These are phyloP conservation scores for Gynostemma pentaphyllum DNA, from an alignment of 306 rosid species.

Conservation along the genomic window DNA sequence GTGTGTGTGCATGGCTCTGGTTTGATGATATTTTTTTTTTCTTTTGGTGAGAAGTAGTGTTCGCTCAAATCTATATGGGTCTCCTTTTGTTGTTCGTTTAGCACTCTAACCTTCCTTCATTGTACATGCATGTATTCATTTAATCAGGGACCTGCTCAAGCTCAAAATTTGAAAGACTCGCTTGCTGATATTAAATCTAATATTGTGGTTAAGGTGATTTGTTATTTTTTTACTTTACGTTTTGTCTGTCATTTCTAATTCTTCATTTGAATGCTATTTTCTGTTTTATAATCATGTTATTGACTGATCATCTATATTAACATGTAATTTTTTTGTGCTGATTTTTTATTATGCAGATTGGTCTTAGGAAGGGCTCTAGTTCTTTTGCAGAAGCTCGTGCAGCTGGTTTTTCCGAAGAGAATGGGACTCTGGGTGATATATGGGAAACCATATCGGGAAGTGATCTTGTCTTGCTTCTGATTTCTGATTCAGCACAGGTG, in stretches of 20 bases:
- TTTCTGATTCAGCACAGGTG: conserved; percentile 98
- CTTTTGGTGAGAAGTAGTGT: background rate
- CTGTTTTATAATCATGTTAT: background rate
- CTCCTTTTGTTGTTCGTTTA: background rate
- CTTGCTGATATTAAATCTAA: conserved; percentile 78
- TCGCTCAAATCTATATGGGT: background rate
- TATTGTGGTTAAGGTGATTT: conserved; percentile 79
- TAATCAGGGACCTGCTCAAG: conserved; percentile 95
- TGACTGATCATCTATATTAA: background rate
- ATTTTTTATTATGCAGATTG: conserved; percentile 41
- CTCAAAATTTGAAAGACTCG: conserved; percentile 89
- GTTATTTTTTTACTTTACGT: background rate
- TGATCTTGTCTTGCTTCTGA: conserved; percentile 85
- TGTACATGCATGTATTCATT: background rate
- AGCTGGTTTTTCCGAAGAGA: conserved; percentile 83
- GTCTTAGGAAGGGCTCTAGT: conserved; percentile 89
- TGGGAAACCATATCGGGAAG: conserved; percentile 74
- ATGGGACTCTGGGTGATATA: conserved; percentile 89
- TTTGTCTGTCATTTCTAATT: background rate
- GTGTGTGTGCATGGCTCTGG: background rate
- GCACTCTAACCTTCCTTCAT: background rate
- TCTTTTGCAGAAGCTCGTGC: conserved; percentile 86
- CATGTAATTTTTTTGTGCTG: background rate
- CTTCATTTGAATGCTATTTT: background rate
- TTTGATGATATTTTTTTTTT: background rate